Percentiles rank a stretch among this genome's conserved stretches.
phyloP scores from a whole-genome alignment of 495 filamentous ascomycete genomes.

The Aspergillus nanangensis region DNA sequence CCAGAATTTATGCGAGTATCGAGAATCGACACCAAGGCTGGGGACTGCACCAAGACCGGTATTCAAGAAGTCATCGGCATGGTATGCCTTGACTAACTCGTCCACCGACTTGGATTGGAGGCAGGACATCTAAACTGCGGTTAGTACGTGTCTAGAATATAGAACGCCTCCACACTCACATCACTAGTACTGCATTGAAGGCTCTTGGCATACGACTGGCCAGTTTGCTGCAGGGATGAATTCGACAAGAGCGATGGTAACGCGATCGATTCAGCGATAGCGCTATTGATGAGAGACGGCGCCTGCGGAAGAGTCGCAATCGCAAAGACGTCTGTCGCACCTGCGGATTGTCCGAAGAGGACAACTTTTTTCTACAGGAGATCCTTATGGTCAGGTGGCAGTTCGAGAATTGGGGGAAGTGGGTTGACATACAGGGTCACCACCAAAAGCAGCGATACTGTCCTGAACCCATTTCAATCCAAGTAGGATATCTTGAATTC shows the following conservation, averaged over 20 bases:
- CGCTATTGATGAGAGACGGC: conserved; percentile 26
- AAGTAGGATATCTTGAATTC: conserved; percentile 21
- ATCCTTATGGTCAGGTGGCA: conserved; percentile 5
- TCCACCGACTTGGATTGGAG: neutral
- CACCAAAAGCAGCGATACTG: conserved; percentile 29
- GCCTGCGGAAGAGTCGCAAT: conserved; percentile 31
- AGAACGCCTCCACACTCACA: conserved; percentile 13
- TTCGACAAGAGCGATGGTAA: conserved; percentile 16
- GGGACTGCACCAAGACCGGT: neutral
- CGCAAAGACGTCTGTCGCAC: conserved; percentile 26
- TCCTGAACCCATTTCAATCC: conserved; percentile 26
- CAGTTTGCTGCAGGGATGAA: conserved; percentile 6
- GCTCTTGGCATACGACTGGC: conserved; percentile 18
- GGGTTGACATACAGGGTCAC: conserved; percentile 19
- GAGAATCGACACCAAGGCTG: neutral
- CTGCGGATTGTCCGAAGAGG: conserved; percentile 38
- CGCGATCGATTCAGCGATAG: conserved; percentile 31
- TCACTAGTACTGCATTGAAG: conserved; percentile 22
- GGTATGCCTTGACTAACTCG: neutral
- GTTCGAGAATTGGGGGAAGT: neutral
- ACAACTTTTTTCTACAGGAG: conserved; percentile 33
- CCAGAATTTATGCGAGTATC: neutral
- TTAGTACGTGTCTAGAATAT: neutral
- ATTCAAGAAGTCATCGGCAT: neutral
- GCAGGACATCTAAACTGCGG: neutral